These are phyloP conservation scores for Helianthus tuberosus DNA, from an alignment of 129 eudicot genomes.

Conservation along the genomic window DNA sequence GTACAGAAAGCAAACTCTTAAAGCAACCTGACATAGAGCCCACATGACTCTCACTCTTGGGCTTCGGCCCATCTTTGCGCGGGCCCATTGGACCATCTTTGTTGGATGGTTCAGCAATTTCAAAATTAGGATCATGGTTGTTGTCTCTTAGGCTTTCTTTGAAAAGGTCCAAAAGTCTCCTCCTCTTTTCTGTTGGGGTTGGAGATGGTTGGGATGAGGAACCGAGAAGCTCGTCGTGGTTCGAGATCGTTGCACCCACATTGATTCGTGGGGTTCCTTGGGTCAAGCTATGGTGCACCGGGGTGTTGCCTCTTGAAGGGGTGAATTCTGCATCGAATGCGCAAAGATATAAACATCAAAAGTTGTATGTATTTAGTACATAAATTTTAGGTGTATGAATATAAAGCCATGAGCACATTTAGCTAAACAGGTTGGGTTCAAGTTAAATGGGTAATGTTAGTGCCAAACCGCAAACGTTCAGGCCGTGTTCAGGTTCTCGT, in stretches of 20 bases:
- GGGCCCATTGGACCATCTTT: conserved; percentile 22
- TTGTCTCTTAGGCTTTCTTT: conserved; percentile 46
- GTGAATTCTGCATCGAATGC: conserved; percentile 45
- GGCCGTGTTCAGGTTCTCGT: too few relatives aligned
- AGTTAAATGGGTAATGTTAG: too few relatives aligned
- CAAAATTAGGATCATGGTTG: background rate
- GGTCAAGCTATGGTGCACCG: conserved; percentile 52
- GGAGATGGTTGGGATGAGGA: conserved; percentile 25
- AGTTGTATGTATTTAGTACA: background rate
- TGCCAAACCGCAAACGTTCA: too few relatives aligned
- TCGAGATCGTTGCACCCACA: background rate
- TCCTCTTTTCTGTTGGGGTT: conserved; percentile 49
- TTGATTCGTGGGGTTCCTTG: conserved; percentile 4
- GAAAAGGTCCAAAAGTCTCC: conserved; percentile 57
- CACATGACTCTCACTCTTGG: conserved; percentile 17
- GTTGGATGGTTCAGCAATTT: conserved; percentile 6
- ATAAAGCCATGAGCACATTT: too few relatives aligned
- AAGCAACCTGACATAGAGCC: conserved; percentile 43
- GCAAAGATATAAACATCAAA: background rate
- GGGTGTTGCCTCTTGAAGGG: conserved; percentile 67
- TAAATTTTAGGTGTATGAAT: background rate
- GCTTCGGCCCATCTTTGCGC: conserved; percentile 14
- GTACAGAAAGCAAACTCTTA: conserved; percentile 39
- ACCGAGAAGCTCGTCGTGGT: background rate
- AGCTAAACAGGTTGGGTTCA: too few relatives aligned